phyloP scores from a whole-genome alignment of 345 rosid genomes.

The Pseudoturritis turrita region DNA sequence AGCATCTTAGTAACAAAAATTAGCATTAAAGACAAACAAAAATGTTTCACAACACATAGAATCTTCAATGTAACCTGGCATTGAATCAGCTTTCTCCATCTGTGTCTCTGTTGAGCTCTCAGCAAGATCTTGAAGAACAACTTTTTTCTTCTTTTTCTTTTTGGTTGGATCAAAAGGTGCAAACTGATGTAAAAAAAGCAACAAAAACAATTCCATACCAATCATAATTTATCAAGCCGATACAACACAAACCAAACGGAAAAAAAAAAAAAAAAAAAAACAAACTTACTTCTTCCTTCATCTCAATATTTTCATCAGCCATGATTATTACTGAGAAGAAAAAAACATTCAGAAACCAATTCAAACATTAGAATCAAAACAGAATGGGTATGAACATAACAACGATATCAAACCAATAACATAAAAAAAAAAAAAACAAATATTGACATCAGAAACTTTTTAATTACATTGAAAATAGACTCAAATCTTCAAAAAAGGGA shows the following conservation, averaged over 20 bases:
- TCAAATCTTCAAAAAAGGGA: too few species aligned
- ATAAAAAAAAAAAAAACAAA: too few species aligned
- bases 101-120: constrained; percentile 36
- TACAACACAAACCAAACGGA: too few species aligned
- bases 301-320: not conserved
- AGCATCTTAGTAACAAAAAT: not conserved
- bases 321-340: not conserved
- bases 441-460: too few species aligned
- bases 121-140: constrained; percentile 41
- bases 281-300: constrained; percentile 1
- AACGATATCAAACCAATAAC: too few species aligned
- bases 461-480: too few species aligned
- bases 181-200: constrained; percentile 26
- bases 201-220: not conserved
- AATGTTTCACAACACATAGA: not conserved
- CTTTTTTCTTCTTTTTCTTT: constrained; percentile 87
- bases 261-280: not conserved
- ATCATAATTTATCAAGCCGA: not conserved
- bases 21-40: not conserved
- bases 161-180: constrained; percentile 79
- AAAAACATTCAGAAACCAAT: not conserved
- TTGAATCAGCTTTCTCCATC: constrained; percentile 55
- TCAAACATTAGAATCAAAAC: not conserved
- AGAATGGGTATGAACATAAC: too few species aligned
- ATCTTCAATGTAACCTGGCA: constrained; percentile 36